Conservation (phyloP, 2,329 filamentous ascomycete species). For the Diplocarpon mali region DNA sequence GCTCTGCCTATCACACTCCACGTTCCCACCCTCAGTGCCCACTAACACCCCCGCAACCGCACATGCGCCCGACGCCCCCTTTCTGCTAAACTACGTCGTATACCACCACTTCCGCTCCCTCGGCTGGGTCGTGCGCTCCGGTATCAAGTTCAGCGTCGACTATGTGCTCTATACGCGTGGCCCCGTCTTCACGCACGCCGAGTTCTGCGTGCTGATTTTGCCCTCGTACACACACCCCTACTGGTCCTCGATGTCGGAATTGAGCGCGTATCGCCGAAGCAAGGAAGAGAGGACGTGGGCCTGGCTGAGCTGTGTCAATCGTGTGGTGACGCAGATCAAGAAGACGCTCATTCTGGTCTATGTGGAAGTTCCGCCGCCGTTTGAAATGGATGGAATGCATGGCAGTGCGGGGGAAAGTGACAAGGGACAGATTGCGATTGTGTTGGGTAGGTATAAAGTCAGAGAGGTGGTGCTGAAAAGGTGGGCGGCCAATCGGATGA, state of each 20-base stretch:
- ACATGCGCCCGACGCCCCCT: slow-evolving; percentile 59
- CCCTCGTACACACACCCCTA: slow-evolving; percentile 67
- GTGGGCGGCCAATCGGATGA: slow-evolving; percentile 41
- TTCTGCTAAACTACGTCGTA: slow-evolving; percentile 75
- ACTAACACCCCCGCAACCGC: not conserved
- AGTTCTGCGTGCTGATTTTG: slow-evolving; percentile 78
- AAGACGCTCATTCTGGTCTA: slow-evolving; percentile 87
- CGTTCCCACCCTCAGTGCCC: slow-evolving; percentile 45
- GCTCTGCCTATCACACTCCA: slow-evolving; percentile 58
- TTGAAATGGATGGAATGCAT: slow-evolving; percentile 27
- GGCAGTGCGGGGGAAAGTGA: slow-evolving; percentile 31
- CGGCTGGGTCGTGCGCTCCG: slow-evolving; percentile 86
- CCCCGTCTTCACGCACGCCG: slow-evolving; percentile 87
- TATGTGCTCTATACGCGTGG: slow-evolving; percentile 91
- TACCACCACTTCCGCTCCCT: slow-evolving; percentile 96
- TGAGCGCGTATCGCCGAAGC: slow-evolving; percentile 39
- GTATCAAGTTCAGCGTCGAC: slow-evolving; percentile 90
- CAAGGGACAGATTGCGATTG: slow-evolving; percentile 42
- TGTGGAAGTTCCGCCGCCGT: slow-evolving; percentile 73
- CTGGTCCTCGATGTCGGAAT: slow-evolving; percentile 47
- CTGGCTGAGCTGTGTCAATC: slow-evolving; percentile 80
- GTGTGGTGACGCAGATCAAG: slow-evolving; percentile 78
- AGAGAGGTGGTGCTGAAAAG: slow-evolving; percentile 72
- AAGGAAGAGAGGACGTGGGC: slow-evolving; percentile 52
- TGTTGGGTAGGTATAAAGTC: slow-evolving; percentile 62